Evolutionary conservation across 2,329 filamentous ascomycete genomes (phyloP).

Genomic region (Apiospora sp.): DNA sequence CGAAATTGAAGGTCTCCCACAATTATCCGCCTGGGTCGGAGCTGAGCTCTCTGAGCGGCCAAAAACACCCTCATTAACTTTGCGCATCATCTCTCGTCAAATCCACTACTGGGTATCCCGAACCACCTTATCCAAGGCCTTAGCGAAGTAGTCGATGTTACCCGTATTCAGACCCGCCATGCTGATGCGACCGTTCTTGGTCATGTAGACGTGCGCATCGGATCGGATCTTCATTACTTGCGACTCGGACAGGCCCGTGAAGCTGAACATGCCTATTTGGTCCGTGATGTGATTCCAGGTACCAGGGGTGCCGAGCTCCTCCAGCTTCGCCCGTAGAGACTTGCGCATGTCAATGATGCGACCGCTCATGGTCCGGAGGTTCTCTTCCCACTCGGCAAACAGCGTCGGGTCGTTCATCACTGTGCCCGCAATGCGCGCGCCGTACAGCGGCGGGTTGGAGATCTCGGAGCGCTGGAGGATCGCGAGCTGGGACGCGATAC

Average conservation of each 20-base stretch:
- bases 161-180: conserved; percentile 96
- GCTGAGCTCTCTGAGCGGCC: conserved; percentile 12
- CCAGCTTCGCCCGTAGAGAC: conserved; percentile 78
- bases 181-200: conserved; percentile 96
- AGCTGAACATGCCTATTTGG: conserved; percentile 99
- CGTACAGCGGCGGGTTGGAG: conserved; percentile 94
- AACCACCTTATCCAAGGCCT: conserved; percentile 87
- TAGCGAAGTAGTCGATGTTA: conserved; percentile 93
- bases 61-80: not conserved
- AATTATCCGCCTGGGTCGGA: conserved; percentile 3
- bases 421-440: conserved; percentile 84
- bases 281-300: conserved; percentile 97
- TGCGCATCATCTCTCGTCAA: not conserved
- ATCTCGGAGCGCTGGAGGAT: conserved; percentile 98
- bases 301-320: conserved; percentile 85
- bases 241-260: conserved; percentile 78
- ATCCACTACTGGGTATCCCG: conserved; percentile 44
- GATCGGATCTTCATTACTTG: conserved; percentile 76
- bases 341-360: conserved; percentile 93
- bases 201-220: conserved; percentile 85
- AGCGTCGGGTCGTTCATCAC: conserved; percentile 84
- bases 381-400: conserved; percentile 91
- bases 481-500: conserved; percentile 87
- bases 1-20: conserved; percentile 4
- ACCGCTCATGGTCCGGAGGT: conserved; percentile 92